These are phyloP conservation scores for Fusarium protoensiforme DNA, from an alignment of 2,329 filamentous ascomycete species.

Conservation along the genomic window DNA sequence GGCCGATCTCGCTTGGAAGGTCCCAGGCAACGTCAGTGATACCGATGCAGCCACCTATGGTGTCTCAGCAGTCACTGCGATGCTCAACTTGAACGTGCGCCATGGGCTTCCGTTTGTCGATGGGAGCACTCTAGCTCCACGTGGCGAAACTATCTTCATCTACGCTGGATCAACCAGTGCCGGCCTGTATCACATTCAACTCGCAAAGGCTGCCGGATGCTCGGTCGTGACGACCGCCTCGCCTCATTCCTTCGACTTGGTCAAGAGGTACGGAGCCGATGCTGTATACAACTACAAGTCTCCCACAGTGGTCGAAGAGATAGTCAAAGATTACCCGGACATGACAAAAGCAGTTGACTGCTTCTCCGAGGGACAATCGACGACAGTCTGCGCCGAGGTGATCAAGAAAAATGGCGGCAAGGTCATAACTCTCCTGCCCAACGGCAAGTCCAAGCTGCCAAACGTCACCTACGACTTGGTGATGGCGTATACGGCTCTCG, in stretches of 20 bases:
- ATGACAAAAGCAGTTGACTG: conserved; percentile 47
- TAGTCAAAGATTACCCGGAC: conserved; percentile 33
- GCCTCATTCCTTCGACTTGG: conserved; percentile 53
- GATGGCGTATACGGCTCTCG: conserved; percentile 41
- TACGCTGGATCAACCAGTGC: conserved; percentile 63
- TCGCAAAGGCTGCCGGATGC: conserved; percentile 55
- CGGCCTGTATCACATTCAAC: conserved; percentile 58
- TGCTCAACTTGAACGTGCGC: conserved; percentile 37
- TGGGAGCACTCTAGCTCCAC: neutral
- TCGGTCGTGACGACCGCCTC: conserved; percentile 57
- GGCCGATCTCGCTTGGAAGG: conserved; percentile 38
- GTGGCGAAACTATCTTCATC: conserved; percentile 48
- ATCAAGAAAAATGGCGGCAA: conserved; percentile 42
- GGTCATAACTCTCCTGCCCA: conserved; percentile 42
- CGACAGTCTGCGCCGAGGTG: conserved; percentile 42
- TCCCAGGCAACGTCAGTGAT: conserved; percentile 36
- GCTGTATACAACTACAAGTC: conserved; percentile 55
- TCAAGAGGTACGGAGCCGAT: conserved; percentile 56
- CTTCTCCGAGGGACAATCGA: conserved; percentile 46
- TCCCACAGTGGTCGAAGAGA: conserved; percentile 22
- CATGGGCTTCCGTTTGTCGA: conserved; percentile 35
- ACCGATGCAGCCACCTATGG: conserved; percentile 39
- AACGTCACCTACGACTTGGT: conserved; percentile 37
- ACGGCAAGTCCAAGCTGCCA: conserved; percentile 27
- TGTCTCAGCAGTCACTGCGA: conserved; percentile 40